A percentile compares a stretch with the other conserved stretches of the same genome.
These are phyloP conservation scores for Lophiostoma macrostomum DNA, from an alignment of 495 filamentous ascomycete genomes.

Conservation along the genomic window DNA sequence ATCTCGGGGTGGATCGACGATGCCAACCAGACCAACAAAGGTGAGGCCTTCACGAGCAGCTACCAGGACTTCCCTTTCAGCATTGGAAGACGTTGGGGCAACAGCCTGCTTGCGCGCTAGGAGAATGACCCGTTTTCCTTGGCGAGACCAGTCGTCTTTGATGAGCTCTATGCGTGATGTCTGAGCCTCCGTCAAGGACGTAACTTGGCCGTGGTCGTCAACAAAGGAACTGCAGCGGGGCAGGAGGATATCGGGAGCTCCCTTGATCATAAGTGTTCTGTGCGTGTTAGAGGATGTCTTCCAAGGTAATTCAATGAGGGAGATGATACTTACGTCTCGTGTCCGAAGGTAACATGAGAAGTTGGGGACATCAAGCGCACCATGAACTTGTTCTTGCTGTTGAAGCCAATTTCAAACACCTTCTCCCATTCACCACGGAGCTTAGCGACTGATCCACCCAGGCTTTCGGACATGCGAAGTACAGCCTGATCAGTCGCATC, in stretches of 20 bases:
- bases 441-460: conserved; percentile 51
- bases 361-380: conserved; percentile 34
- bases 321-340: conserved; percentile 16
- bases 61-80: conserved; percentile 49
- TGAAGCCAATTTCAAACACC: conserved; percentile 67
- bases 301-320: background rate
- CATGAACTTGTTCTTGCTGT: conserved; percentile 79
- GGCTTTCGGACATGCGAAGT: conserved; percentile 60
- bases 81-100: conserved; percentile 1
- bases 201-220: conserved; percentile 47
- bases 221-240: conserved; percentile 52
- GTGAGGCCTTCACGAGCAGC: conserved; percentile 51
- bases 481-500: conserved; percentile 73
- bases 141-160: conserved; percentile 61
- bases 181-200: conserved; percentile 43
- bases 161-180: conserved; percentile 47
- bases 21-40: conserved; percentile 61
- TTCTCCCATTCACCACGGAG: conserved; percentile 53
- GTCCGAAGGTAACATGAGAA: conserved; percentile 29
- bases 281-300: background rate
- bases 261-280: conserved; percentile 22
- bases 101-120: conserved; percentile 54
- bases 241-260: conserved; percentile 43
- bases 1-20: conserved; percentile 63
- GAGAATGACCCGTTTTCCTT: conserved; percentile 63